Percentiles rank a stretch among this genome's conserved stretches.
phyloP scores from a whole-genome alignment of 164 flowering plant genomes.

The Aristolochia contorta region DNA sequence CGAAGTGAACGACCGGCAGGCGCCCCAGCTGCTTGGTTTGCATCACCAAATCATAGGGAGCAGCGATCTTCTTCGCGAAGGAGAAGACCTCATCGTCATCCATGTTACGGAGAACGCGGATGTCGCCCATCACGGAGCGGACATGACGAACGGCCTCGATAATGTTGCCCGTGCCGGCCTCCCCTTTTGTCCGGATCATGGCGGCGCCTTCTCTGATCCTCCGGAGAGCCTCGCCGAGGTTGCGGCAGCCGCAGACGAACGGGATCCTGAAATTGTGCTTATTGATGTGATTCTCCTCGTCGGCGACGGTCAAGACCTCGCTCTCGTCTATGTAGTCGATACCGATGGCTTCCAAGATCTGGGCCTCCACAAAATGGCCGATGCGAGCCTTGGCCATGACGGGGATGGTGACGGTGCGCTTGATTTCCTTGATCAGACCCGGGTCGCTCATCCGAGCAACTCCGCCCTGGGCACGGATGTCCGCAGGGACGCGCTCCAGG shows the following conservation, averaged over 20 bases:
- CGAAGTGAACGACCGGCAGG: slow-evolving; percentile 41
- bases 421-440: slow-evolving; percentile 26
- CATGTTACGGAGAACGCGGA: slow-evolving; percentile 30
- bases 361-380: slow-evolving; percentile 31
- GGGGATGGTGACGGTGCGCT: slow-evolving; percentile 26
- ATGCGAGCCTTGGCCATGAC: slow-evolving; percentile 32
- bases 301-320: slow-evolving; percentile 25
- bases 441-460: slow-evolving; percentile 37
- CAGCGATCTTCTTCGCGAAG: slow-evolving; percentile 33
- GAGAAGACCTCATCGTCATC: slow-evolving; percentile 43
- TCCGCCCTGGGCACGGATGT: slow-evolving; percentile 29
- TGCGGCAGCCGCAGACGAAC: slow-evolving; percentile 27
- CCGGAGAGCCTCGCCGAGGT: slow-evolving; percentile 24
- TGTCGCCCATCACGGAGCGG: slow-evolving; percentile 33
- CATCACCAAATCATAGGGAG: slow-evolving; percentile 37
- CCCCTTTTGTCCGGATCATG: slow-evolving; percentile 29
- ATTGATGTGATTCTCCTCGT: slow-evolving; percentile 27
- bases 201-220: slow-evolving; percentile 27
- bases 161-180: slow-evolving; percentile 32
- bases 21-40: slow-evolving; percentile 41
- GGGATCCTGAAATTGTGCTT: slow-evolving; percentile 28
- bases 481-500: slow-evolving; percentile 29
- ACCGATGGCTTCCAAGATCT: slow-evolving; percentile 24
- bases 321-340: slow-evolving; percentile 27
- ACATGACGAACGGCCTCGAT: slow-evolving; percentile 36